These are phyloP conservation scores for Rhizopogon vinicolor DNA, from an alignment of 768 basidiomycete species.

Conservation along the genomic window DNA sequence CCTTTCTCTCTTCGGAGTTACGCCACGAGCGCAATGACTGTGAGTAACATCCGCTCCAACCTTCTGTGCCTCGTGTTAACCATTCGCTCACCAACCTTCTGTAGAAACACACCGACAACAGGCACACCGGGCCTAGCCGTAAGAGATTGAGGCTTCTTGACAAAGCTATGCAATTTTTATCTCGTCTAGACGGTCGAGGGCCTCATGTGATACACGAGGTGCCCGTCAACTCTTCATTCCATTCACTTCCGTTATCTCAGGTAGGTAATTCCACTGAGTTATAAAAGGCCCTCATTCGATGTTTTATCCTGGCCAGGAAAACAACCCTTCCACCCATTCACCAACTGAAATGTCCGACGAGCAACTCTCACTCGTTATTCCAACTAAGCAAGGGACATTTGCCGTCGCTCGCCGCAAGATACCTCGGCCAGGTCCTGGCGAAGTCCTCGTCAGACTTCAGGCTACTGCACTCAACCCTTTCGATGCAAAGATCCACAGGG, in stretches of 20 bases:
- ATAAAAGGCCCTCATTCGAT: constrained; percentile 20
- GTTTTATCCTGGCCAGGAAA: constrained; percentile 16
- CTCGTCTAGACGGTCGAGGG: neutral
- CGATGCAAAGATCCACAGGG: constrained; percentile 47
- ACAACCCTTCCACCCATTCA: constrained; percentile 6
- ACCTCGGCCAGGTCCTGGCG: constrained; percentile 40
- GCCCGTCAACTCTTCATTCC: neutral
- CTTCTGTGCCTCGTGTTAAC: neutral
- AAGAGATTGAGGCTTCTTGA: neutral
- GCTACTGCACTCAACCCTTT: constrained; percentile 48
- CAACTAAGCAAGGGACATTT: constrained; percentile 31
- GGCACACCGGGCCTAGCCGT: neutral
- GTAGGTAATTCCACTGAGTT: constrained; percentile 24
- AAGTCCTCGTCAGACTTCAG: constrained; percentile 43
- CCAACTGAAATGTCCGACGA: constrained; percentile 18
- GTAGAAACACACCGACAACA: neutral
- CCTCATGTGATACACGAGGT: constrained; percentile 21
- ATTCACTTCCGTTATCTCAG: neutral
- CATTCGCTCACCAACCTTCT: neutral
- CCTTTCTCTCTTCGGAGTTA: neutral
- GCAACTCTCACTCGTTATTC: constrained; percentile 27
- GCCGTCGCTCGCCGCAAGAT: constrained; percentile 28
- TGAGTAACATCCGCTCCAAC: neutral
- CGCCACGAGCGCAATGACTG: neutral
- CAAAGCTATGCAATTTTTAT: neutral